Conservation (phyloP, 306 rosid genomes). For the Cajanus cajan region DNA sequence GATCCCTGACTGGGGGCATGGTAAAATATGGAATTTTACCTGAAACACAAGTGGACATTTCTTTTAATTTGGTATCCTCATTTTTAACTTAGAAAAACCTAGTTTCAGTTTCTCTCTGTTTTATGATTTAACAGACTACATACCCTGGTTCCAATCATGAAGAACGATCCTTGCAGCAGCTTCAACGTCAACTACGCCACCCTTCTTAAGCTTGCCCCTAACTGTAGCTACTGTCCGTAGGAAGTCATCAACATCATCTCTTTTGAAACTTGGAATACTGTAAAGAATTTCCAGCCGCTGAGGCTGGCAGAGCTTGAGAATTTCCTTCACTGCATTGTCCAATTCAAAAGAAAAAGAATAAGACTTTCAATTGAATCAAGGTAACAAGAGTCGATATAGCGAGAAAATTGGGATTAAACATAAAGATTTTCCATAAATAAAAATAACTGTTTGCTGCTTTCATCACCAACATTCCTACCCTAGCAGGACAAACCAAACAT, state of each 20-base stretch:
- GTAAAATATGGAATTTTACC: conserved; percentile 96
- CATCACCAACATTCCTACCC: background rate
- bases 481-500: background rate
- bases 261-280: conserved; percentile 76
- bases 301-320: conserved; percentile 81
- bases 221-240: conserved; percentile 79
- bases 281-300: conserved; percentile 65
- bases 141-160: conserved; percentile 98
- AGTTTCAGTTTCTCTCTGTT: background rate
- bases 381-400: background rate
- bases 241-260: conserved; percentile 87
- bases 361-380: background rate
- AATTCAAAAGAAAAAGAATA: background rate
- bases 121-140: background rate
- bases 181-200: conserved; percentile 71
- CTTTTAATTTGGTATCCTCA: background rate
- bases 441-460: background rate
- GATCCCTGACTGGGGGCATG: conserved; percentile 79
- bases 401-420: background rate
- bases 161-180: conserved; percentile 92
- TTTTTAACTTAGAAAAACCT: conserved; percentile 21
- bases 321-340: conserved; percentile 77
- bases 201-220: conserved; percentile 93
- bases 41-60: conserved; percentile 32
- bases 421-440: background rate